Evolutionary conservation across 371 early-diverging fungal species (phyloP).

Genomic region (Saksenaea vasiformis): DNA sequence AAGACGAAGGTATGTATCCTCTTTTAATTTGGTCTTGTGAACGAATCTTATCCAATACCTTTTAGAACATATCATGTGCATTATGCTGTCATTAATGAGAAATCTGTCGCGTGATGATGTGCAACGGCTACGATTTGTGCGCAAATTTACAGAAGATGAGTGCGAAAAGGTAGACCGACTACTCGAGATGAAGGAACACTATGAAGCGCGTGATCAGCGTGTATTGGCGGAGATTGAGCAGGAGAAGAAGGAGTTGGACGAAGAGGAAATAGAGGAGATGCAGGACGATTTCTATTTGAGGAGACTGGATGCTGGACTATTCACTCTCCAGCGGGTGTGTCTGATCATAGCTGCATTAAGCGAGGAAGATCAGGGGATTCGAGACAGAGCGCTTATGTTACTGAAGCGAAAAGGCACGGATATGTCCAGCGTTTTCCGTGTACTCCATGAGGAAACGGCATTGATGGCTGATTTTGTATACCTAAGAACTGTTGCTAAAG

Average conservation of each 20-base stretch:
- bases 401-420: constrained; percentile 28
- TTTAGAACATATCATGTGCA: constrained; percentile 80
- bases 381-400: constrained; percentile 27
- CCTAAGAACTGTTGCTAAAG: constrained; percentile 25
- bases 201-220: constrained; percentile 59
- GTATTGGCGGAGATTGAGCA: constrained; percentile 49
- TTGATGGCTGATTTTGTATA: constrained; percentile 33
- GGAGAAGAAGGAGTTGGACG: constrained; percentile 50
- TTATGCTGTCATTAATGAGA: constrained; percentile 75
- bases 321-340: constrained; percentile 79
- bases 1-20: constrained; percentile 68
- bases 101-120: constrained; percentile 59
- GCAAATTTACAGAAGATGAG: constrained; percentile 82
- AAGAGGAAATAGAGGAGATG: constrained; percentile 55
- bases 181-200: constrained; percentile 71
- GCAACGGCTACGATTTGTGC: constrained; percentile 72
- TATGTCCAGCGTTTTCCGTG: constrained; percentile 27
- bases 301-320: constrained; percentile 81
- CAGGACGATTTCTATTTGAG: constrained; percentile 62
- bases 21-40: neutral
- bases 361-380: constrained; percentile 48
- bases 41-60: neutral
- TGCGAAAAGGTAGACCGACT: constrained; percentile 80
- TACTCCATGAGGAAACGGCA: constrained; percentile 35
- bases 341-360: constrained; percentile 65